phyloP scores from a whole-genome alignment of 179 eudicot genomes.

The Corrigiola litoralis region DNA sequence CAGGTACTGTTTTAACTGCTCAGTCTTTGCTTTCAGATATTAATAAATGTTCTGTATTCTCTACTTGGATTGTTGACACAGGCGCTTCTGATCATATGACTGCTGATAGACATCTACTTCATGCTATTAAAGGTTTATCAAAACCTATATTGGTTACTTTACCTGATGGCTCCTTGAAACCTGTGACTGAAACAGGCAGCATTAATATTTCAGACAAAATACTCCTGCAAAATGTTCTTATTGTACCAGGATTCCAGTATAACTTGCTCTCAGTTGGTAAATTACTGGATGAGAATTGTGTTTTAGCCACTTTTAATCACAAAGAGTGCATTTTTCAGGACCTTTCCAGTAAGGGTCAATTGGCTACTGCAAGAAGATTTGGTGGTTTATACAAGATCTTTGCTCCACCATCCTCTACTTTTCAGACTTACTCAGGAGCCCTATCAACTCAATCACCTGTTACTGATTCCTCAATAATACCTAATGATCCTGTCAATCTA shows the following conservation, averaged over 20 bases:
- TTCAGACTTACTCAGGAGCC: background rate
- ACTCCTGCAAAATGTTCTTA: background rate
- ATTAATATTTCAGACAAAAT: background rate
- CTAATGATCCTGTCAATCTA: background rate
- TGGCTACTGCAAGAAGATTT: background rate
- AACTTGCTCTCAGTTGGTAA: background rate
- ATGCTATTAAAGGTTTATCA: background rate
- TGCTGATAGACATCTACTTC: background rate
- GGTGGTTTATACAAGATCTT: background rate
- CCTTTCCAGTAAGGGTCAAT: background rate
- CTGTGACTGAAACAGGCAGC: background rate
- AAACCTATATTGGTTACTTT: background rate
- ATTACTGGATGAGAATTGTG: background rate
- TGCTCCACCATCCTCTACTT: too few relatives aligned
- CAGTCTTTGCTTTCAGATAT: too few relatives aligned
- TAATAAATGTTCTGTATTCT: too few relatives aligned
- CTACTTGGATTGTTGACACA: background rate
- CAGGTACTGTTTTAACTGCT: too few relatives aligned
- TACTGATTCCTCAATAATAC: background rate
- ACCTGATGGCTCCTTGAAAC: background rate
- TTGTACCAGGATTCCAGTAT: background rate
- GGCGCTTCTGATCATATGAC: background rate
- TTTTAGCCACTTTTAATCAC: background rate
- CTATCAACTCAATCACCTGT: background rate
- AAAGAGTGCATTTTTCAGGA: background rate